phyloP scores from a whole-genome alignment of 2,329 filamentous ascomycete genomes.

The Talaromyces sp. region DNA sequence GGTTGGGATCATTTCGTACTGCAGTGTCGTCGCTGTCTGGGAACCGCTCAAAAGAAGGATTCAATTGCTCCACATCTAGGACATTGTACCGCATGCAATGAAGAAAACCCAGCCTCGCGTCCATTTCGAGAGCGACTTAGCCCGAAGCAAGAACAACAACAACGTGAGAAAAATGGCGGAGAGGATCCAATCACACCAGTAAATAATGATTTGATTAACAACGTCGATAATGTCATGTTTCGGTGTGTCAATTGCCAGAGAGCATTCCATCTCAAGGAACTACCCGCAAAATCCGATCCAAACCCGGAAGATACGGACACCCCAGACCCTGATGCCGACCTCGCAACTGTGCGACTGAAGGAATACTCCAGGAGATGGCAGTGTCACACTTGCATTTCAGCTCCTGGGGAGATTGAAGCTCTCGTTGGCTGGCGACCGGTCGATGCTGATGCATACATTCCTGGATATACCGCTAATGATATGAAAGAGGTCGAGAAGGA shows the following conservation, averaged over 20 bases:
- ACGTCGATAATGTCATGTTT: constrained; percentile 70
- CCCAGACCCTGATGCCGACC: constrained; percentile 16
- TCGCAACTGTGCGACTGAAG: constrained; percentile 58
- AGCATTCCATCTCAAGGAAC: constrained; percentile 77
- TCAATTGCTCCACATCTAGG: constrained; percentile 62
- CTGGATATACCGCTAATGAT: constrained; percentile 50
- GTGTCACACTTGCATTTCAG: constrained; percentile 70
- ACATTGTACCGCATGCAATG: constrained; percentile 65
- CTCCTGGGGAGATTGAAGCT: constrained; percentile 63
- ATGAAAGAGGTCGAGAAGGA: constrained; percentile 76
- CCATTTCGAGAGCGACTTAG: constrained; percentile 71
- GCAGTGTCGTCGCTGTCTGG: constrained; percentile 83
- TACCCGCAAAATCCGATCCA: constrained; percentile 49
- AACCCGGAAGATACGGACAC: constrained; percentile 10
- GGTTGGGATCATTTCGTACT: constrained; percentile 71
- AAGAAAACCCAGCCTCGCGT: constrained; percentile 62
- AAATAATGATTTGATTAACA: constrained; percentile 62
- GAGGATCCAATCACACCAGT: constrained; percentile 69
- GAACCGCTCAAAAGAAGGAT: constrained; percentile 64
- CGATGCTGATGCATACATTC: constrained; percentile 52
- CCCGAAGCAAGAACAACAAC: constrained; percentile 73
- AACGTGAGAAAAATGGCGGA: constrained; percentile 72
- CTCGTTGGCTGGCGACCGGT: constrained; percentile 83
- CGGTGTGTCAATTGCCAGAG: constrained; percentile 72
- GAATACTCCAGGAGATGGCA: constrained; percentile 72